Conservation (phyloP, 83 land plant species). For the Thuja plicata region DNA sequence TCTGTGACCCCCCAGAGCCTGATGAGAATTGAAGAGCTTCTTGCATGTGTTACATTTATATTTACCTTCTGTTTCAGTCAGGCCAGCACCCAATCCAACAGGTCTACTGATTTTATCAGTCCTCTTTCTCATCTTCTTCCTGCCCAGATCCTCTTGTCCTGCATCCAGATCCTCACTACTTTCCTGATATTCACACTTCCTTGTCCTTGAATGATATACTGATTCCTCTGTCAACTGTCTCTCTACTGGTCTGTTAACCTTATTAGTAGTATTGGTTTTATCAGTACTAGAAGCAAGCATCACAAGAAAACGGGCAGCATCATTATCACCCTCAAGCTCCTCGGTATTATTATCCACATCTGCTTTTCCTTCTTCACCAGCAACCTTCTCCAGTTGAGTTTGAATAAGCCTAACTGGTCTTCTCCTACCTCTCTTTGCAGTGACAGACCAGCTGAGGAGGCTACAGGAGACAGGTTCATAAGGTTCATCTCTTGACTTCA, state of each 20-base stretch:
- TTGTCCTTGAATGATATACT: not conserved
- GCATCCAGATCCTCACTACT: not conserved
- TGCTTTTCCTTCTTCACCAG: not conserved
- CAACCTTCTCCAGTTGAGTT: not conserved
- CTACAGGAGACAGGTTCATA: not conserved
- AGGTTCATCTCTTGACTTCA: not conserved
- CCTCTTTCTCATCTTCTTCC: not conserved
- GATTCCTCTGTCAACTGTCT: constrained; percentile 15
- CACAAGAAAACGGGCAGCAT: constrained; percentile 8
- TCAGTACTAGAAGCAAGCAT: constrained; percentile 12
- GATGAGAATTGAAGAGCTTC: constrained; percentile 48
- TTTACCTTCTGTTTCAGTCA: not conserved
- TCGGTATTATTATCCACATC: not conserved
- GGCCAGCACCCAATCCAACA: not conserved
- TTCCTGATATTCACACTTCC: not conserved
- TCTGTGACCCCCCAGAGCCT: constrained; percentile 61
- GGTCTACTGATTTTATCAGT: not conserved
- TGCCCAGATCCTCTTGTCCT: constrained; percentile 10
- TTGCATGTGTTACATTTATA: constrained; percentile 49
- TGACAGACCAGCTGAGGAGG: constrained; percentile 9
- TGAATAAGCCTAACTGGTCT: constrained; percentile 3
- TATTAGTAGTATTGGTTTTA: not conserved
- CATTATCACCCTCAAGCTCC: constrained; percentile 11
- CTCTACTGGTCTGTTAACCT: not conserved
- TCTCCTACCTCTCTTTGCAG: constrained; percentile 12